Evolutionary conservation across 2,329 filamentous ascomycete species (phyloP).

Genomic region (Neofusicoccum umdonicola): DNA sequence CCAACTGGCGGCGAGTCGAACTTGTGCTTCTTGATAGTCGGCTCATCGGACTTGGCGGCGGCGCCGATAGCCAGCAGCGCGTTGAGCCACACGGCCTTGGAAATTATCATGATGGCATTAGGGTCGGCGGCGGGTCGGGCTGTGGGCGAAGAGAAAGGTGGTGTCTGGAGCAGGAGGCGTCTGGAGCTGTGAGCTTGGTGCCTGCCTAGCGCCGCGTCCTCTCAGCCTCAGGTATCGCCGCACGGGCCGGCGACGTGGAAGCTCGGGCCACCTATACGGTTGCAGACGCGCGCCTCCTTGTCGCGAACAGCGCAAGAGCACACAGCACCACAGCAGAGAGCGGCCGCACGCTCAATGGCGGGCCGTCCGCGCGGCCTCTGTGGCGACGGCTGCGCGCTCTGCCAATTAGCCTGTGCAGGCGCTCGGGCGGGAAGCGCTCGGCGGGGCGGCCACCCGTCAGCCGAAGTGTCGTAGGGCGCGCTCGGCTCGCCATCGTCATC

Average conservation of each 20-base stretch:
- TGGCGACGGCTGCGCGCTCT: background rate
- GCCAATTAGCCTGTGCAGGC: background rate
- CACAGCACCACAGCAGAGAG: background rate
- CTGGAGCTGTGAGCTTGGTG: constrained; percentile 16
- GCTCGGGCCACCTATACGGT: background rate
- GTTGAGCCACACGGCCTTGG: constrained; percentile 32
- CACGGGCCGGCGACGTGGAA: background rate
- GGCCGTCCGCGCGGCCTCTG: background rate
- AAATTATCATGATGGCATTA: constrained; percentile 20
- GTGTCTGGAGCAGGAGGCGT: constrained; percentile 3
- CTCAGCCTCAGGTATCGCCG: constrained; percentile 14
- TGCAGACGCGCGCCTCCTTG: background rate
- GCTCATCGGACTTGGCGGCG: constrained; percentile 56
- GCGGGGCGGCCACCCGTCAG: background rate
- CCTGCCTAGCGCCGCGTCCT: constrained; percentile 14
- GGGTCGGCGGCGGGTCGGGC: background rate
- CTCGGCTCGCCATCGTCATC: background rate
- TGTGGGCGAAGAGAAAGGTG: background rate
- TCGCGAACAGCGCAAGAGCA: background rate
- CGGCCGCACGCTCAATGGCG: background rate
- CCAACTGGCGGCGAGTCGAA: constrained; percentile 61
- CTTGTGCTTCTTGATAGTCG: constrained; percentile 60
- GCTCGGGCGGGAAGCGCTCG: background rate
- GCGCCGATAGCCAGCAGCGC: constrained; percentile 43
- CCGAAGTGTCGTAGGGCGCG: background rate